Base-by-base conservation (phyloP, 2,329 filamentous ascomycete species). In the Ascocoryne sarcoides region DNA sequence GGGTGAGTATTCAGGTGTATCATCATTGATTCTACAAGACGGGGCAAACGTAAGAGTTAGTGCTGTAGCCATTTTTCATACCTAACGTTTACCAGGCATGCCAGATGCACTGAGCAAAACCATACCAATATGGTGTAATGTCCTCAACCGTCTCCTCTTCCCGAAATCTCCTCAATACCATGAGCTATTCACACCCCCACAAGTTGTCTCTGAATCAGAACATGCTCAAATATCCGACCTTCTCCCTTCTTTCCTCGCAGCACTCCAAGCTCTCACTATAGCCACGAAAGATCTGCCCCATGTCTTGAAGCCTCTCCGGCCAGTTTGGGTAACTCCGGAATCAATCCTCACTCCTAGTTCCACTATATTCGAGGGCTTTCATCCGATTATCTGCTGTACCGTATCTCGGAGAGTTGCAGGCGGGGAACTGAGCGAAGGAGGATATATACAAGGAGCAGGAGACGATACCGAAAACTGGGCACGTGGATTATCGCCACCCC, bases 381-480 rank as follows among this genome's bases (percentile, higher is more conserved):
- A 84, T 51, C 78, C 85, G 0, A 66, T 96, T 2, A 73, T 96
- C 16, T 84, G 92, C 56, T 92, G 86, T 58, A 95, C 88, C 1
- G 83, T 87, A 10, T 95, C 87, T 1, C 73, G 79, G 21, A 72
- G 82, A 12, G 79, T 88, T 1, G 65, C 65, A 2, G 82, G 79
- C 10, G 77, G 75, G 3, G 85, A 90, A 58, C 68, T 75, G 51
- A 76, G 76, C 19, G 79, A 82, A 56, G 75, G 73, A 3, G 80
- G 79, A 4, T 98, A 98, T 57, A 82, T 98, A 44, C 92, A 96
- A 63, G 92, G 92, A 37, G 90, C 90, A 1, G 92, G 84, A 2
- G 92, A 98, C 61, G 92, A 98, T 60, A 86, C 84, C 10, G 92
- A 98, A 67, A 86, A 85, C 51, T 98, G 92, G 92, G 82, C 88